Evolutionary conservation across 192 early-diverging fungal genomes (phyloP).

Genomic region (Coemansia sp.): DNA sequence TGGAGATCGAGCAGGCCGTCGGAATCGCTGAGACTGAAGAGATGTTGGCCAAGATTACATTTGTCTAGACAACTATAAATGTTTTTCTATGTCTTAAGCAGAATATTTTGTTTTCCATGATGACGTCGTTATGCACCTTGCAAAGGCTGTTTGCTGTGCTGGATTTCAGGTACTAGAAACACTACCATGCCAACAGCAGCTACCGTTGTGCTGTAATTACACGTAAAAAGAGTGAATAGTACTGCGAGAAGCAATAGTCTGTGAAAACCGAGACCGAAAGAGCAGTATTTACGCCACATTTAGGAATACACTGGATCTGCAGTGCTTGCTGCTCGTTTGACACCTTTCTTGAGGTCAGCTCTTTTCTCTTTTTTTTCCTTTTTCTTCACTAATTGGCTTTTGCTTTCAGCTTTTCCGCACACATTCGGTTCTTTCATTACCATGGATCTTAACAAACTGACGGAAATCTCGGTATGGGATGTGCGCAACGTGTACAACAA

Average conservation of each 20-base stretch:
- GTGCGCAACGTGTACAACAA: slow-evolving; percentile 63
- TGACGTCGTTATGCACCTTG: too few relatives aligned
- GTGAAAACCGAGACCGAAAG: too few relatives aligned
- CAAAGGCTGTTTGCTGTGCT: too few relatives aligned
- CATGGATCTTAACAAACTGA: slow-evolving; percentile 50
- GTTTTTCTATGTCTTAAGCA: not conserved
- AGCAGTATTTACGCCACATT: too few relatives aligned
- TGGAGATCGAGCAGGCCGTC: slow-evolving; percentile 88
- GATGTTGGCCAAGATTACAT: slow-evolving; percentile 44
- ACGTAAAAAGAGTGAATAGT: too few relatives aligned
- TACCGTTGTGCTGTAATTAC: too few relatives aligned
- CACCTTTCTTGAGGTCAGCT: not conserved
- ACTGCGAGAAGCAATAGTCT: too few relatives aligned
- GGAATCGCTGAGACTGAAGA: slow-evolving; percentile 62
- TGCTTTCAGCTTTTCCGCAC: not conserved
- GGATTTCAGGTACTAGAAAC: too few relatives aligned
- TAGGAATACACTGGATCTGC: too few relatives aligned
- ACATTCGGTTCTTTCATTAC: not conserved
- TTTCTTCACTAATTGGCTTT: not conserved
- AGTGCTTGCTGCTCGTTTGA: too few relatives aligned
- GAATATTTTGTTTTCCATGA: too few relatives aligned
- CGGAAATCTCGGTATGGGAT: slow-evolving; percentile 60
- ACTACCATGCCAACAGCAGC: too few relatives aligned
- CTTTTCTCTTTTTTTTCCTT: not conserved
- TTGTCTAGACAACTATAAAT: slow-evolving; percentile 14